Conservation (phyloP, 1,284 basidiomycete genomes). For the Cerrena zonata region DNA sequence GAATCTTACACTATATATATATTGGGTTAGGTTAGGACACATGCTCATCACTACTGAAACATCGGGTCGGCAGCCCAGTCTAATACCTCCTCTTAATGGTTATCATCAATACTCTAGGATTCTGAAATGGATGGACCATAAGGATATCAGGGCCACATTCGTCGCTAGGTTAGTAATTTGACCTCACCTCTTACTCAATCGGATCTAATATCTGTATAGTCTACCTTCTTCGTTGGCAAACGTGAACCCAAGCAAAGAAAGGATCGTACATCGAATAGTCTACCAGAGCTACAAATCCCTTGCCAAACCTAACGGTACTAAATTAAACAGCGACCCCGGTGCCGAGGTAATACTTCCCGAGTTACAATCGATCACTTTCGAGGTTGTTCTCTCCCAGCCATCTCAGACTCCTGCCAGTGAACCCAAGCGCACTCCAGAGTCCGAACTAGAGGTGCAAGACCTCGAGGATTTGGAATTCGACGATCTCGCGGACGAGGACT, state of each 20-base stretch:
- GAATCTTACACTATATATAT: too few species aligned
- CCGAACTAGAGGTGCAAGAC: neutral
- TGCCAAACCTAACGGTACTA: neutral
- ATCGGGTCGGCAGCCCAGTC: conserved; percentile 28
- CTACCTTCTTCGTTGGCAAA: conserved; percentile 39
- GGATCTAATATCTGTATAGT: conserved; percentile 28
- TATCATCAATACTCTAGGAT: conserved; percentile 37
- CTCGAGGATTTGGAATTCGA: neutral
- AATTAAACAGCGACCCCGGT: neutral
- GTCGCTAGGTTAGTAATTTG: conserved; percentile 44
- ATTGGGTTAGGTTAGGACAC: conserved; percentile 47
- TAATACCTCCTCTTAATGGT: conserved; percentile 50
- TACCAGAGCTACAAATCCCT: conserved; percentile 36
- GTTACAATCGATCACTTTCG: conserved; percentile 20
- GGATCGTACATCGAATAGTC: conserved; percentile 46
- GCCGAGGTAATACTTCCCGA: neutral
- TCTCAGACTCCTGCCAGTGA: neutral
- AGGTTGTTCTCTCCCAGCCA: conserved; percentile 20
- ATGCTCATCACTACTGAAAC: conserved; percentile 41
- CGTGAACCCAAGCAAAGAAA: conserved; percentile 32
- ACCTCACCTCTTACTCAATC: neutral
- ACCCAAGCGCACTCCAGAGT: neutral
- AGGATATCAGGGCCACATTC: conserved; percentile 37
- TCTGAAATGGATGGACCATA: conserved; percentile 42
- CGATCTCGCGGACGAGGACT: neutral